Base-by-base conservation (phyloP, 108 stramenopile species). In the Cyclotella choctawhatcheeana region DNA sequence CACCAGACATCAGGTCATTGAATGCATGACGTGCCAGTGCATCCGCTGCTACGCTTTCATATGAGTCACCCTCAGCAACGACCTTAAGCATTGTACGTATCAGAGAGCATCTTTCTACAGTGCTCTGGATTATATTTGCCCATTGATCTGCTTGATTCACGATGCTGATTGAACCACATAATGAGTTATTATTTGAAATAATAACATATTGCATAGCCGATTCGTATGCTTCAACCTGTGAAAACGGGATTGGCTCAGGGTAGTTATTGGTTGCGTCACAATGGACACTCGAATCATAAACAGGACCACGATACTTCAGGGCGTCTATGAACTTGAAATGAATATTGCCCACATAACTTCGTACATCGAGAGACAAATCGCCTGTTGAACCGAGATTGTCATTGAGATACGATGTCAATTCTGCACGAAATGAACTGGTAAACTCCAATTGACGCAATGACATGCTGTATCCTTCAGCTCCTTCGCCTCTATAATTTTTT, bases 151-250 rank as follows among this genome's bases (percentile, higher is more conserved):
- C 31, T n/a, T 24, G 27, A 18, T 45, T 48, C 7, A 43, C 14
- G 1, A 53, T 20, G 17, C 29, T 4, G 1, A 31, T 24, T 58
- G 58, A 21, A 76, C 60, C 25, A 81, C 53, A 44, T 17, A 18
- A 24, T 48, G 50, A 2, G n/a, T 51, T 26, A 31, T 27, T 43
- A 30, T 56, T 18, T 58, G 10, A 16, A 29, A 21, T 27, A 60
- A 27, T 65, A n/a, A 88, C 61, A 35, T 87, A 92, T 67, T 94
- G 93, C 88, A 94, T 89, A 17, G 88, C 89, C 32, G 87, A 84
- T 64, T 94, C 88, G 58, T 89, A 73, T 0, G 73, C 62, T 37
- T 56, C 22, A n/a, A 62, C 62, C 26, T 73, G 78, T 20, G 74
- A 47, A 13, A 51, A 33, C 3, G 56, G 56, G 6, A 75, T 66